Conservation (phyloP, 2,329 filamentous ascomycete species). For the Teratosphaeria destructans region DNA sequence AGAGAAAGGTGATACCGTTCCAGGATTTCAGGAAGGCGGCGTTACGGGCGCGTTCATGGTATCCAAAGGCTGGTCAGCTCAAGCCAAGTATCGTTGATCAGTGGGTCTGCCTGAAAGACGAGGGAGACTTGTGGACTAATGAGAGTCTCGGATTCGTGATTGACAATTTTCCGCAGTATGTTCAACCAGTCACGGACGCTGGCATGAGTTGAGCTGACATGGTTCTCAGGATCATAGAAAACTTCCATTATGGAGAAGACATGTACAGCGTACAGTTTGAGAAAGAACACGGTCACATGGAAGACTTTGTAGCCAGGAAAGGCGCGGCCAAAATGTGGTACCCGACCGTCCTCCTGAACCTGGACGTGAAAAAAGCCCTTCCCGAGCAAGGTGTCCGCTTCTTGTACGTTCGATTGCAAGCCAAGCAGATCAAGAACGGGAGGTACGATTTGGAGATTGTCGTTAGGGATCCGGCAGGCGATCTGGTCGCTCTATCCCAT, state of each 20-base stretch:
- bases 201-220: not conserved
- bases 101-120: slow-evolving; percentile 55
- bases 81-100: slow-evolving; percentile 44
- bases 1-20: slow-evolving; percentile 35
- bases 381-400: slow-evolving; percentile 60
- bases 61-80: slow-evolving; percentile 38
- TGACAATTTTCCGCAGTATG: slow-evolving; percentile 55
- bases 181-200: not conserved
- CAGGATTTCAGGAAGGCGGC: slow-evolving; percentile 40
- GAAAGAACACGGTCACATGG: slow-evolving; percentile 9
- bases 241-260: slow-evolving; percentile 24
- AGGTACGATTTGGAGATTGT: slow-evolving; percentile 64
- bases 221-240: slow-evolving; percentile 41
- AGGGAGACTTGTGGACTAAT: slow-evolving; percentile 54
- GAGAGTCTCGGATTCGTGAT: slow-evolving; percentile 53
- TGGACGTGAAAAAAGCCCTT: slow-evolving; percentile 66
- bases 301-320: slow-evolving; percentile 15
- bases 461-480: slow-evolving; percentile 52
- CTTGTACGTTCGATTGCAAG: slow-evolving; percentile 54
- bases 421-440: slow-evolving; percentile 60
- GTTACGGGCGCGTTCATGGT: slow-evolving; percentile 41
- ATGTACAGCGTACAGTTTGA: slow-evolving; percentile 22
- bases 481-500: slow-evolving; percentile 57
- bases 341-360: slow-evolving; percentile 62
- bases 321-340: slow-evolving; percentile 51